Evolutionary conservation across 106 monocot genomes (phyloP), one percentile per base, ranked within the genome.

Genomic region (Platanthera zijinensis): DNA sequence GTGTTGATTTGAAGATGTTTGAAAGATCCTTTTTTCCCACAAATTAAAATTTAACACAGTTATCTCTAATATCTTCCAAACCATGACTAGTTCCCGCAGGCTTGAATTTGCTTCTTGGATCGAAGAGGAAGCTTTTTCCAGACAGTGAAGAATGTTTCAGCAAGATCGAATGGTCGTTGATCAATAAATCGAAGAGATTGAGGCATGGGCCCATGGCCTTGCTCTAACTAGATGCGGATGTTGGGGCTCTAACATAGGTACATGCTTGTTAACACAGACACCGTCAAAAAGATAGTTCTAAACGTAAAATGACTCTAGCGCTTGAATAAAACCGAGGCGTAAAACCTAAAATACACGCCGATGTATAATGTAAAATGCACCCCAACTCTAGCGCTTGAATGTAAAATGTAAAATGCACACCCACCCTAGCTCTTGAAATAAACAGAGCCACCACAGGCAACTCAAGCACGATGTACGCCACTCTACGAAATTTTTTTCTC

Each of bases 91-190:
- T 66, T 62, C 59, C 9, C 78, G 12, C 77, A 92, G 92, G 89
- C 78, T 71, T 89, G 64, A 84, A 89, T 76, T 71, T 84, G 68
- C 75, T 85, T 72, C 85, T 87, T 74, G 89, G 89, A 19, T 89
- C 85, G 5, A 92, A 92, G 80, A 89, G 92, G 77, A 92, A 87
- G 69, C 78, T 17, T 71, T 39, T 50, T 64, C 6, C 17, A 3
- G 75, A 76, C n/a, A 39, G 18, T 74, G 82, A 49, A 73, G 62
- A 51, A n/a, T 30, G 8, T 28, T 30, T 28, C 10, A 66, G 11
- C 18, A 10, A 66, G 5, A 7, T 2, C 1, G 62, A 66, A 25
- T 28, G 11, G 66, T 4, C 66, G 3, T 66, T 32, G 32, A 11
- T 66, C 22, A 19, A 66, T 66, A 66, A 61, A 61, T 30, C 17